phyloP scores from a whole-genome alignment of 2,329 filamentous ascomycete species.

The Xylaria sp. region DNA sequence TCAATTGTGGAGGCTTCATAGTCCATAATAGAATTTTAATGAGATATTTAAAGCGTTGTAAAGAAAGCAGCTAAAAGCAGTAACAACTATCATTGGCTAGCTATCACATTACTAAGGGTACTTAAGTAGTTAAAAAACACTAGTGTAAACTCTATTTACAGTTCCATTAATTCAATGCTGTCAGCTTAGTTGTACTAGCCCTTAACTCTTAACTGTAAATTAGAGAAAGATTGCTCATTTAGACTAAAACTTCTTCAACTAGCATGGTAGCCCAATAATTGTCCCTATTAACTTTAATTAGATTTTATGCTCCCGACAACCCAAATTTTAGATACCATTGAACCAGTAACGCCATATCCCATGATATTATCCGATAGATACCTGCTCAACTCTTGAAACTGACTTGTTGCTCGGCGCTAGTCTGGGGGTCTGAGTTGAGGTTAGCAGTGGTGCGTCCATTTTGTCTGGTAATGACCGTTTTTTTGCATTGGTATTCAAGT shows the following conservation, averaged over 20 bases:
- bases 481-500: conserved; percentile 21
- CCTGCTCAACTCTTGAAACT: conserved; percentile 4
- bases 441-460: conserved; percentile 18
- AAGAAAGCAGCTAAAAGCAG: neutral
- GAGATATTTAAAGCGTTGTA: neutral
- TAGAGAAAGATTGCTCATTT: neutral
- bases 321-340: neutral
- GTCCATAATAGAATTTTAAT: neutral
- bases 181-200: neutral
- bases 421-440: neutral
- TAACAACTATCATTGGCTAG: neutral
- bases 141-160: neutral
- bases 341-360: conserved; percentile 10
- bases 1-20: neutral
- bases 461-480: conserved; percentile 24
- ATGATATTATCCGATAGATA: conserved; percentile 1
- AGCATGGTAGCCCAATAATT: neutral
- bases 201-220: neutral
- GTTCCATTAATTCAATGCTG: neutral
- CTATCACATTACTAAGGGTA: neutral
- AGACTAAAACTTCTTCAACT: neutral
- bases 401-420: conserved; percentile 5
- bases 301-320: neutral
- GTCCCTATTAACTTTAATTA: neutral
- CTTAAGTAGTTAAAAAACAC: neutral